Conservation (phyloP, 2,329 filamentous ascomycete genomes). For the Fusarium illudens region DNA sequence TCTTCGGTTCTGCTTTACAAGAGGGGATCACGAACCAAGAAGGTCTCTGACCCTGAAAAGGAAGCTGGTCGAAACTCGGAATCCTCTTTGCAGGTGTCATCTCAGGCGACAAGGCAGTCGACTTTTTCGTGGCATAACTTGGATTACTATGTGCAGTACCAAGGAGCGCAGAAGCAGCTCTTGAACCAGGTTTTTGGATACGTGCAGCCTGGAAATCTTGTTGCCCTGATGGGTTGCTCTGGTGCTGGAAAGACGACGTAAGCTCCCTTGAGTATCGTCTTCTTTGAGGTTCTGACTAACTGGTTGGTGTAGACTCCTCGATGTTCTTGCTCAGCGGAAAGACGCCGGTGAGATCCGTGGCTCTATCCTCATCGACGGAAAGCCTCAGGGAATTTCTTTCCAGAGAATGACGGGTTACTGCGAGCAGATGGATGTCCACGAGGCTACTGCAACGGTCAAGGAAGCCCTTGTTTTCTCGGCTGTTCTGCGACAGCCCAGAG, state of each 20-base stretch:
- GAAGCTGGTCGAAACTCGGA: not conserved
- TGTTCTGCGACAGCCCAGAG: constrained; percentile 66
- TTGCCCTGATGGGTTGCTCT: constrained; percentile 81
- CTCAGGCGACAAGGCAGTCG: not conserved
- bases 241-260: constrained; percentile 83
- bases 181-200: constrained; percentile 76
- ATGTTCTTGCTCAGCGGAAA: constrained; percentile 73
- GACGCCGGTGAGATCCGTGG: constrained; percentile 64
- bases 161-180: constrained; percentile 62
- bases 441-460: constrained; percentile 70
- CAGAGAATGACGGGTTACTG: constrained; percentile 74
- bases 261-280: constrained; percentile 45
- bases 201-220: constrained; percentile 80
- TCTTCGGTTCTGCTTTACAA: not conserved
- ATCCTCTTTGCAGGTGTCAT: not conserved
- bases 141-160: constrained; percentile 74
- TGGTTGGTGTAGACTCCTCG: constrained; percentile 39
- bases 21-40: not conserved
- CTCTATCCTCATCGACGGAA: constrained; percentile 64
- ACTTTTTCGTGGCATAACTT: constrained; percentile 76
- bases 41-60: not conserved
- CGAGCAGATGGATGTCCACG: constrained; percentile 74
- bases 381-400: constrained; percentile 66
- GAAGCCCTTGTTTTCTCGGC: constrained; percentile 75
- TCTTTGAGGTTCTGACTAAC: not conserved